Conservation (phyloP, 352 stramenopile genomes). For the Phytophthora litchii region DNA sequence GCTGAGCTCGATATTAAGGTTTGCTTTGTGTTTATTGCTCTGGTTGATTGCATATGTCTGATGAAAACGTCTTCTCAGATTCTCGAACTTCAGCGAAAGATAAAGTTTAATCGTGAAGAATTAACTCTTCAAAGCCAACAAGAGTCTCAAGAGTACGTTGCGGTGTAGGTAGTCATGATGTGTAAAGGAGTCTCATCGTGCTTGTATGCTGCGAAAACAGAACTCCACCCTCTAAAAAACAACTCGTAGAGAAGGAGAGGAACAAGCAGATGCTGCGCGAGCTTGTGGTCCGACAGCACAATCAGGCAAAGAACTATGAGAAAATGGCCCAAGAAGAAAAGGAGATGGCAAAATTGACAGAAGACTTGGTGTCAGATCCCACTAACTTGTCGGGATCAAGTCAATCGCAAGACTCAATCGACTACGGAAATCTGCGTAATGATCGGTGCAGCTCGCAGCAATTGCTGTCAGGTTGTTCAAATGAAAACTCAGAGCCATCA, state of each 20-base stretch:
- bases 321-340: background rate
- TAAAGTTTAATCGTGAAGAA: conserved; percentile 7
- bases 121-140: conserved; percentile 1
- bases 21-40: background rate
- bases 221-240: conserved; percentile 26
- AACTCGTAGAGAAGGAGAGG: conserved; percentile 11
- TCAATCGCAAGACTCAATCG: conserved; percentile 41
- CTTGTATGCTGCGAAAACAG: conserved; percentile 6
- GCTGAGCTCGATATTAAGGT: conserved; percentile 28
- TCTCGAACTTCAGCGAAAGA: conserved; percentile 5
- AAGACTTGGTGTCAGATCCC: background rate
- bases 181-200: background rate
- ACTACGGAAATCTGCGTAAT: conserved; percentile 9
- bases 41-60: conserved; percentile 2
- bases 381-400: conserved; percentile 30
- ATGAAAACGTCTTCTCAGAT: conserved; percentile 16
- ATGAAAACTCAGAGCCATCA: conserved; percentile 35
- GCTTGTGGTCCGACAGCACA: background rate
- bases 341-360: conserved; percentile 4
- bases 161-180: background rate
- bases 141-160: conserved; percentile 19
- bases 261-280: background rate
- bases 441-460: conserved; percentile 20
- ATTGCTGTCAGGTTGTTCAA: conserved; percentile 23
- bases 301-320: background rate